phyloP scores from a whole-genome alignment of 225 moss, liverwort and hornwort genomes.

The Polytrichum commune region DNA sequence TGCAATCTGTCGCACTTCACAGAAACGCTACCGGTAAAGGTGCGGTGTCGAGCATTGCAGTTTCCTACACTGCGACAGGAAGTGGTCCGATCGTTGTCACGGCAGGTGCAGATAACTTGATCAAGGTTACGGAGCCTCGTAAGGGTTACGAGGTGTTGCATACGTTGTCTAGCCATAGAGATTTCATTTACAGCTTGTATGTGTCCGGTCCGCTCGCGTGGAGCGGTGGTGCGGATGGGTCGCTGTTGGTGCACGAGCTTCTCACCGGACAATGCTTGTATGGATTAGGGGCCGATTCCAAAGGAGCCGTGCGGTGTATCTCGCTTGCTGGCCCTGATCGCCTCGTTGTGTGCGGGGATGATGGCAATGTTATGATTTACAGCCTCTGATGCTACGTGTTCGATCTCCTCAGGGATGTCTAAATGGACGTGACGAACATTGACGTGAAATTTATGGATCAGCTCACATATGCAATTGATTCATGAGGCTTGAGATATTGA shows the following conservation, averaged over 20 bases:
- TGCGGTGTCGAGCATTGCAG: constrained; percentile 50
- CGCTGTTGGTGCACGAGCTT: constrained; percentile 82
- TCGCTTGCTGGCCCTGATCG: constrained; percentile 63
- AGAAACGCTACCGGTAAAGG: constrained; percentile 56
- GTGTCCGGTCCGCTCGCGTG: constrained; percentile 72
- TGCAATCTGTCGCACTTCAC: constrained; percentile 49
- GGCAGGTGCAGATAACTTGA: constrained; percentile 73
- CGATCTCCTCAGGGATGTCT: too few relatives aligned
- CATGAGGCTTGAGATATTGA: too few relatives aligned
- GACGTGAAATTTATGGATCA: too few relatives aligned
- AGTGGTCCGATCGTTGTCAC: constrained; percentile 70
- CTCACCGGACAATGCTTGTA: constrained; percentile 81
- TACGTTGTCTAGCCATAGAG: constrained; percentile 55
- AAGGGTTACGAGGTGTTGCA: constrained; percentile 60
- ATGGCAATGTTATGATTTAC: constrained; percentile 92
- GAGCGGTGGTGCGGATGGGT: constrained; percentile 82
- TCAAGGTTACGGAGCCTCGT: constrained; percentile 76
- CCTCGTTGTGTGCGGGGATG: constrained; percentile 81
- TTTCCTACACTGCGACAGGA: constrained; percentile 54
- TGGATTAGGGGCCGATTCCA: constrained; percentile 76
- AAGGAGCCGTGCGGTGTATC: constrained; percentile 81
- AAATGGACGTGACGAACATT: too few relatives aligned
- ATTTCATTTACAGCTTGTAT: constrained; percentile 84
- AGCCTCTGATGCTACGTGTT: constrained; percentile 16
- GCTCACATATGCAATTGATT: too few relatives aligned